A percentile compares a stretch with the other conserved stretches of the same genome.
phyloP scores from a whole-genome alignment of 1,139 yeast genomes.

The Taphrina betulina region DNA sequence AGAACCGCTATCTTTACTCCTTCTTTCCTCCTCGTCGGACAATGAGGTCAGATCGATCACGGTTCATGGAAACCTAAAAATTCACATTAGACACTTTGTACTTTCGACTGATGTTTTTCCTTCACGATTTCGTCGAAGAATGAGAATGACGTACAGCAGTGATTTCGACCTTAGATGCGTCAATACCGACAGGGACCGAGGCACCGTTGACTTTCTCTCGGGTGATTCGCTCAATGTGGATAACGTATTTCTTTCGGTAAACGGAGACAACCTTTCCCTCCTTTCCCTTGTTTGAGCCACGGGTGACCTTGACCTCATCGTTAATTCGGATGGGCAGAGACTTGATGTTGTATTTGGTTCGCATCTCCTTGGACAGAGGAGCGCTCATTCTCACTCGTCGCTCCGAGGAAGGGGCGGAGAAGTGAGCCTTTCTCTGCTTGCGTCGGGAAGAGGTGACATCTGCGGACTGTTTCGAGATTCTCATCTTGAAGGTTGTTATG shows the following conservation, averaged over 20 bases:
- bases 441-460: conserved; percentile 99
- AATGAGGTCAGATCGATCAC: conserved; percentile 28
- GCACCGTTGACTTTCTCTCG: conserved; percentile 99
- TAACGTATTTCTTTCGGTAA: conserved; percentile 97
- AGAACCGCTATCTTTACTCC: conserved; percentile 2
- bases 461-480: conserved; percentile 35
- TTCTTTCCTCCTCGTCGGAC: conserved; percentile 31
- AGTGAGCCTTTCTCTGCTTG: conserved; percentile 99
- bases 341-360: conserved; percentile 84
- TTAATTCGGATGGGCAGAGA: conserved; percentile 98
- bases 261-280: conserved; percentile 98
- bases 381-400: conserved; percentile 97
- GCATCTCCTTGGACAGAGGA: conserved; percentile 98
- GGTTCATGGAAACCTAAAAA: conserved; percentile 2
- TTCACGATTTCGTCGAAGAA: neutral
- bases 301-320: conserved; percentile 91
- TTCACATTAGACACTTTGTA: neutral
- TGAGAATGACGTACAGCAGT: no score
- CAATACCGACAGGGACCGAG: conserved; percentile 93
- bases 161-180: conserved; percentile 98
- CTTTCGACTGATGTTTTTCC: neutral
- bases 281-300: conserved; percentile 99
- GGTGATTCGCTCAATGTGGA: conserved; percentile 96
- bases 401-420: conserved; percentile 94
- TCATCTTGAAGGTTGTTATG: conserved; percentile 1